A percentile compares a stretch with the other conserved stretches of the same genome.
phyloP scores from a whole-genome alignment of 169 alveolate species.

The Plasmodium gallinaceum region DNA sequence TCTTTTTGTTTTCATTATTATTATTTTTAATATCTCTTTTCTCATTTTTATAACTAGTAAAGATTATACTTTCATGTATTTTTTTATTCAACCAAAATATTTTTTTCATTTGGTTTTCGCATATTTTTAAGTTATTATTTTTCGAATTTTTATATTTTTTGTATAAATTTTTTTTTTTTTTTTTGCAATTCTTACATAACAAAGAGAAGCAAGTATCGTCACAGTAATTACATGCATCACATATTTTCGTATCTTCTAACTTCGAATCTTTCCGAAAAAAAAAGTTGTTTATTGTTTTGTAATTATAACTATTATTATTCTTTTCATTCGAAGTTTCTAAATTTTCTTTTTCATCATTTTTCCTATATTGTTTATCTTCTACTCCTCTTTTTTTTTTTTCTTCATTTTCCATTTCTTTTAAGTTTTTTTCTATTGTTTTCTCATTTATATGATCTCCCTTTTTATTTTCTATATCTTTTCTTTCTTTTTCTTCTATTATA shows the following conservation, averaged over 20 bases:
- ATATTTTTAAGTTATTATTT: constrained; percentile 20
- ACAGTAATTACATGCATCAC: constrained; percentile 52
- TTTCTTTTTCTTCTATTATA: not conserved
- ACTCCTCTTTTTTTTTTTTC: not conserved
- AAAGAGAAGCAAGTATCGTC: constrained; percentile 56
- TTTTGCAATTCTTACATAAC: constrained; percentile 23
- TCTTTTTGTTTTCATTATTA: not conserved
- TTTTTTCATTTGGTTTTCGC: constrained; percentile 12
- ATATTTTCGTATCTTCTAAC: not conserved
- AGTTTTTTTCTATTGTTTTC: not conserved
- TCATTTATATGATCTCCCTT: not conserved
- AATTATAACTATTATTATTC: not conserved
- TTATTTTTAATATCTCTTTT: not conserved
- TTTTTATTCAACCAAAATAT: not conserved
- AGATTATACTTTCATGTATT: constrained; percentile 4
- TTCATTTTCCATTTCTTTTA: not conserved
- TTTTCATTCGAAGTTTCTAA: not conserved
- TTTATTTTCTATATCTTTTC: not conserved
- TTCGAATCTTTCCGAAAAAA: not conserved
- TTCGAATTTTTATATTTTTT: constrained; percentile 30
- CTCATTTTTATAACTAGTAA: not conserved
- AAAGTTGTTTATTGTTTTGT: not conserved
- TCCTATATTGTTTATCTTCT: not conserved
- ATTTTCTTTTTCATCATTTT: not conserved
- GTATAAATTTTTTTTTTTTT: constrained; percentile 37